Evolutionary conservation across 768 basidiomycete species (phyloP), one percentile per base, ranked within the genome.

Genomic region (Suillus ampliporus): DNA sequence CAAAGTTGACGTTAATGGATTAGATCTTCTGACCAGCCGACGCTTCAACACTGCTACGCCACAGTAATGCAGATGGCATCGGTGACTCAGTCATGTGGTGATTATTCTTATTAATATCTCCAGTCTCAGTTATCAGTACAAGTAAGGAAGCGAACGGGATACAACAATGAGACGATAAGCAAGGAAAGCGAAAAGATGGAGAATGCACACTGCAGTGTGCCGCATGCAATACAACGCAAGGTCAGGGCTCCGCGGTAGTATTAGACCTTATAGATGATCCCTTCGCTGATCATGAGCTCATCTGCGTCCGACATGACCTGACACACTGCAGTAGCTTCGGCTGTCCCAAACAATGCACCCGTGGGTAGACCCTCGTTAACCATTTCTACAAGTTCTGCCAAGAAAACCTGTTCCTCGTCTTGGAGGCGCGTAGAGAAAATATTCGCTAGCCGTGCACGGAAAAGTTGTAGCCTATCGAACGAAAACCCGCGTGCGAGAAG

Each of bases 241-340:
- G 21, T 58, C 23, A 17, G 19, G 52, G 19, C 21, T 2, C 10
- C 19, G 58, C 58, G 54, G 23, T 48, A 51, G 51, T 61, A 60
- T 77, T 79, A 94, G 61, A 94, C 86, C 75, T 89, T 94, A 80
- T 96, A 96, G 58, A 96, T 84, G 61, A 93, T 87, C 37, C 89
- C 91, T 37, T 92, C 93, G 66, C 89, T 90, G 69, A 94, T 82
- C 92, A 97, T 94, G 65, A 98, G 80, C 75, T 96, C 91, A 59
- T 78, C 76, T 17, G 69, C 67, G 69, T 89, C 88, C 31, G 84
- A 83, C 96, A 99, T 97, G 40, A 80, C 75, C 65, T 86, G 81
- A 62, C 90, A 89, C 26, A 89, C 87, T 59, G 82, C 80, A 6
- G 86, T 87, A 1, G 92, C 97, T 75, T 99, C 97, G 14, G 83